Conservation (phyloP, 2,329 filamentous ascomycete species). For the Fusarium sp. region DNA sequence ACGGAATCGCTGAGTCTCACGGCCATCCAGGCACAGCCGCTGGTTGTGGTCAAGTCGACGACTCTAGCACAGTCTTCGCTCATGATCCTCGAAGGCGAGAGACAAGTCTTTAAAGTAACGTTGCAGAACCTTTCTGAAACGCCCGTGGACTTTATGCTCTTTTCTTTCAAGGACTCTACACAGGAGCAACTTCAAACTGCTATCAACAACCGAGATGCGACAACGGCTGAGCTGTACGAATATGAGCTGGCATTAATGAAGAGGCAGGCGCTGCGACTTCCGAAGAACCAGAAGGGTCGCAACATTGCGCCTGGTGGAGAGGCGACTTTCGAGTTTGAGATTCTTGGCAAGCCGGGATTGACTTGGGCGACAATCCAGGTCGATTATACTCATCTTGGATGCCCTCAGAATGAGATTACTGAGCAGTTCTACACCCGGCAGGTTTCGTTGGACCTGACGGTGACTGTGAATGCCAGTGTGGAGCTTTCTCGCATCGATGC, state of each 20-base stretch:
- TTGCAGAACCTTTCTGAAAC: conserved; percentile 83
- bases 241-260: conserved; percentile 83
- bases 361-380: conserved; percentile 84
- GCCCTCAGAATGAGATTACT: conserved; percentile 73
- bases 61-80: conserved; percentile 86
- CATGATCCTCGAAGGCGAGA: conserved; percentile 94
- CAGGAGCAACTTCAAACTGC: conserved; percentile 81
- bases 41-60: conserved; percentile 79
- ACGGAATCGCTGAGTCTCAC: conserved; percentile 71
- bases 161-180: conserved; percentile 91
- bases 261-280: conserved; percentile 75
- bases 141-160: conserved; percentile 84
- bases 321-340: conserved; percentile 82
- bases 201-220: conserved; percentile 80
- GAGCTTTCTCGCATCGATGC: conserved; percentile 86
- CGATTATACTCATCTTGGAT: conserved; percentile 86
- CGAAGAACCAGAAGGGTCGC: conserved; percentile 62
- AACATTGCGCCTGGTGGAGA: conserved; percentile 76
- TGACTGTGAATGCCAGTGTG: conserved; percentile 93
- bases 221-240: conserved; percentile 85
- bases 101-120: conserved; percentile 80
- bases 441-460: conserved; percentile 81
- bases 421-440: conserved; percentile 87
- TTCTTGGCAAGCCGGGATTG: conserved; percentile 87
- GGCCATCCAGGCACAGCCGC: conserved; percentile 83